These are phyloP conservation scores for Oryza nivara DNA, from an alignment of 176 grass and related monocot species.

Conservation along the genomic window DNA sequence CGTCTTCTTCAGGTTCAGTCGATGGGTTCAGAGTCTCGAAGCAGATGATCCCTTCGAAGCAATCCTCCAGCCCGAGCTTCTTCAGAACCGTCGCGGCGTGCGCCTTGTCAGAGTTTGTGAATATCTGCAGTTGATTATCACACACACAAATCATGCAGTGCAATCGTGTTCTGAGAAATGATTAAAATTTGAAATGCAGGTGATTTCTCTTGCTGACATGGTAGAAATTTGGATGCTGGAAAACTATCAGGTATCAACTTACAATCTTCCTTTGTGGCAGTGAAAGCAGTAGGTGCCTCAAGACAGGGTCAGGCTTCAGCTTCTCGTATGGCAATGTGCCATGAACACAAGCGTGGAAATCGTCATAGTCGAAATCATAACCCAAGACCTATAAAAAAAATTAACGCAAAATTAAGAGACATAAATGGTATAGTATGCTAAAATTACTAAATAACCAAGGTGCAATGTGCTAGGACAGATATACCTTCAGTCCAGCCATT, in stretches of 20 bases:
- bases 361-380: conserved; percentile 75
- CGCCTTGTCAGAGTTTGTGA: conserved; percentile 85
- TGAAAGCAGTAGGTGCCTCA: conserved; percentile 78
- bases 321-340: conserved; percentile 76
- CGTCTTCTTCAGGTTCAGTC: background rate
- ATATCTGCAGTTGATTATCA: conserved; percentile 53
- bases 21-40: conserved; percentile 88
- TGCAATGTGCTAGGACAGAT: background rate
- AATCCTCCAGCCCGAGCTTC: conserved; percentile 79
- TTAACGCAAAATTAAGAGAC: background rate
- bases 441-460: background rate
- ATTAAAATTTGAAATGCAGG: background rate
- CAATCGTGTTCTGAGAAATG: background rate
- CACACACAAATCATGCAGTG: too few species aligned
- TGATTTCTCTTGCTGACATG: background rate
- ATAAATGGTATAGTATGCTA: background rate
- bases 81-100: conserved; percentile 66
- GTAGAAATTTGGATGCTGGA: background rate
- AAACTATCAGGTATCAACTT: background rate
- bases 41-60: conserved; percentile 90
- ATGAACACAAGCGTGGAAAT: conserved; percentile 84
- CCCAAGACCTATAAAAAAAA: conserved; percentile 52
- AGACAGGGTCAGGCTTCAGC: conserved; percentile 74
- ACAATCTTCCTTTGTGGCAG: conserved; percentile 90
- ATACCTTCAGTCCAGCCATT: conserved; percentile 92